Evolutionary conservation across 495 filamentous ascomycete species (phyloP), one percentile per base, ranked within the genome.

Genomic region (Pyronema omphalodes): DNA sequence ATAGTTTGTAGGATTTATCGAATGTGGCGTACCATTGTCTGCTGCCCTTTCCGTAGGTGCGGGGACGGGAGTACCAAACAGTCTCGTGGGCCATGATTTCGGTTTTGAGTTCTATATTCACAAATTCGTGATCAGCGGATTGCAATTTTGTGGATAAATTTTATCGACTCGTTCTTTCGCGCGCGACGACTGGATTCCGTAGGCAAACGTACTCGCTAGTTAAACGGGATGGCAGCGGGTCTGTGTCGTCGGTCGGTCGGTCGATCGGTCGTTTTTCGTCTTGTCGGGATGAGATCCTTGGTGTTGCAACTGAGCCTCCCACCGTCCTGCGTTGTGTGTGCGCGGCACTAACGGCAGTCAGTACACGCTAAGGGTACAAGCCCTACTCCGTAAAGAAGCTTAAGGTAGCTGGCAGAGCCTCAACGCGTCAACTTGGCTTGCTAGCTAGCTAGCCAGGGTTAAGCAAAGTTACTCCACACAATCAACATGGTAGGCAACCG

Each of bases 1-100:
- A 6, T 44, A 14, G 40, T 2, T 14, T 14, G 40, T 44, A 14
- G n/a, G 14, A 52, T 53, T 15, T 69, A 67, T 60, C 33, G 19
- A 15, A 11, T 11, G 19, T 37, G 34, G 68, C 80, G 62, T 83
- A 94, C 89, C 89, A 98, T 61, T 71, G 64, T 65, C 89, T 83
- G 68, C 86, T 73, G 67, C 89, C 89, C 80, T 95, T 95, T 76
- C 89, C 89, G 77, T 89, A 94, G 69, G 71, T 83, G 73, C 89
- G 84, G 62, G 91, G 91, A 69, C 91, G 87, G 70, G 86, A 93
- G 82, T 89, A 93, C 91, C 91, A 98, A 74, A 98, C 88, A 62
- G 82, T 85, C 76, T 95, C 91, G 87, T 98, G 88, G 79, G 88
- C 88, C 88, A 94, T 94, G 67, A 63, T 85, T 77, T 70, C 67